Evolutionary conservation across 345 rosid genomes (phyloP).

Genomic region (Lepidium aucheri): DNA sequence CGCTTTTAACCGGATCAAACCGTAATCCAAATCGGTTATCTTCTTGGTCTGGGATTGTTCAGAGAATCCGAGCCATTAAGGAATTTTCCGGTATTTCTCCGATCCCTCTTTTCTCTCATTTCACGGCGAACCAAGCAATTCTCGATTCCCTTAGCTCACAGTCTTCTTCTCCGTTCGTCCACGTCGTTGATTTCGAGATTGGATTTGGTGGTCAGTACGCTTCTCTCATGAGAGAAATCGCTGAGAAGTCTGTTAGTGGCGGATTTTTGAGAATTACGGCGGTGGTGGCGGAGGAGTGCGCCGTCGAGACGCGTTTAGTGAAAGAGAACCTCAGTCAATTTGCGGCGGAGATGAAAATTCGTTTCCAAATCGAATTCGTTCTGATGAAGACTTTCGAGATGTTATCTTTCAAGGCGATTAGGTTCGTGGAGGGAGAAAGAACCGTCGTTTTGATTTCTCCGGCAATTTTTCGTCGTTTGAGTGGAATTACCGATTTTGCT

Average conservation of each 20-base stretch:
- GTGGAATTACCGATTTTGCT: slow-evolving; percentile 36
- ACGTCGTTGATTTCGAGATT: slow-evolving; percentile 83
- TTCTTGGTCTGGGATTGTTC: slow-evolving; percentile 65
- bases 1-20: slow-evolving; percentile 43
- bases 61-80: slow-evolving; percentile 60
- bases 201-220: slow-evolving; percentile 95
- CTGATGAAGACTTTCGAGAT: slow-evolving; percentile 57
- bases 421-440: slow-evolving; percentile 64
- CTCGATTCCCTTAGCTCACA: slow-evolving; percentile 56
- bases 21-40: slow-evolving; percentile 35
- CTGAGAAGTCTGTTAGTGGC: slow-evolving; percentile 38
- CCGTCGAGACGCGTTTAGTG: slow-evolving; percentile 54
- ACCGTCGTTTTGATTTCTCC: slow-evolving; percentile 58
- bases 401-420: slow-evolving; percentile 63
- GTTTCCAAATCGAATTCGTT: slow-evolving; percentile 72
- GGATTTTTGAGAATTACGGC: slow-evolving; percentile 71
- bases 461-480: slow-evolving; percentile 48
- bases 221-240: slow-evolving; percentile 72
- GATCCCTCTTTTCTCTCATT: slow-evolving; percentile 82
- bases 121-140: slow-evolving; percentile 81
- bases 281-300: slow-evolving; percentile 65
- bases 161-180: slow-evolving; percentile 46
- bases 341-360: slow-evolving; percentile 69
- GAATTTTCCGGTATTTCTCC: slow-evolving; percentile 74
- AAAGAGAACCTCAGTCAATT: slow-evolving; percentile 70